phyloP scores from a whole-genome alignment of 1,284 basidiomycete genomes.

The Apiotrichum sp. region DNA sequence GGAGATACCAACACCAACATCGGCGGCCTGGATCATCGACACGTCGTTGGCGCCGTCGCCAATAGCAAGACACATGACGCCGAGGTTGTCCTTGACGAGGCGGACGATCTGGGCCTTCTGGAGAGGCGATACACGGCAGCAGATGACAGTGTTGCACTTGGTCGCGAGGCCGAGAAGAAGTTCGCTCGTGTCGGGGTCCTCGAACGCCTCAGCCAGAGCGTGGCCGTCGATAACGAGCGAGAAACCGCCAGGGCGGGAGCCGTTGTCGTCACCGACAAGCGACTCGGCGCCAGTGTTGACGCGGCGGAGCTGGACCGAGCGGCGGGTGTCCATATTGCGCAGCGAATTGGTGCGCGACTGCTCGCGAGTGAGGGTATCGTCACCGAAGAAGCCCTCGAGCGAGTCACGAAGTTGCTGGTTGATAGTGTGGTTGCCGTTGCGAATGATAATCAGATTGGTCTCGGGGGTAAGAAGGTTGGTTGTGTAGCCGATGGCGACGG shows the following conservation, averaged over 20 bases:
- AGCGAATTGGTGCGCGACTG: conserved; percentile 18
- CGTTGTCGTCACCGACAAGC: conserved; percentile 81
- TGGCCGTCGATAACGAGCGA: conserved; percentile 90
- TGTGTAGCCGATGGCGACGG: conserved; percentile 94
- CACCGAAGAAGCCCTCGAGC: conserved; percentile 82
- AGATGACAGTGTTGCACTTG: conserved; percentile 90
- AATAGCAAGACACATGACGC: conserved; percentile 87
- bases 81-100: conserved; percentile 85
- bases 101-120: conserved; percentile 92
- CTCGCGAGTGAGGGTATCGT: conserved; percentile 46
- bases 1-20: conserved; percentile 91
- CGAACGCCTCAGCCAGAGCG: conserved; percentile 65
- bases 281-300: conserved; percentile 66
- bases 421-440: conserved; percentile 69
- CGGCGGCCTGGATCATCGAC: conserved; percentile 62
- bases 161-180: conserved; percentile 77
- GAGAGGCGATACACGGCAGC: conserved; percentile 92
- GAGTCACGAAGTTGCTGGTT: conserved; percentile 77
- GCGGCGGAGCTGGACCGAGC: conserved; percentile 51
- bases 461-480: conserved; percentile 86
- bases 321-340: conserved; percentile 7
- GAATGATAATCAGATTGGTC: conserved; percentile 88
- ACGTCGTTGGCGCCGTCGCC: conserved; percentile 83
- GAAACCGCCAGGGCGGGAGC: conserved; percentile 80
- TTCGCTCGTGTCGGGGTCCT: conserved; percentile 60